Evolutionary conservation across 495 filamentous ascomycete species (phyloP).

Genomic region (Bryoglossum gracile): DNA sequence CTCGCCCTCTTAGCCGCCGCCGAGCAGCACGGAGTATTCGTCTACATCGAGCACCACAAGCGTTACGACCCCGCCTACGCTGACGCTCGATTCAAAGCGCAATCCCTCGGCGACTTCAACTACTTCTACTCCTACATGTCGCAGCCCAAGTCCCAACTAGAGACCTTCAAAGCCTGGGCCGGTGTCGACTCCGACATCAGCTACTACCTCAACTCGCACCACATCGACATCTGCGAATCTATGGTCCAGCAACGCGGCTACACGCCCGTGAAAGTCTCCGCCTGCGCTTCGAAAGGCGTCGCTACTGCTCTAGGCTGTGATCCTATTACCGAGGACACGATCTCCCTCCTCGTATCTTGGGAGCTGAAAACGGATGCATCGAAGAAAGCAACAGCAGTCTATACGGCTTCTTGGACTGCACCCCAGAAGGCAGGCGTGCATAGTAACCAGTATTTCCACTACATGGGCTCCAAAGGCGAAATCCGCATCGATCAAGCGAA

Average conservation of each 20-base stretch:
- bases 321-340: constrained; percentile 81
- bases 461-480: constrained; percentile 76
- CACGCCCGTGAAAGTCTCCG: constrained; percentile 70
- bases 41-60: constrained; percentile 96
- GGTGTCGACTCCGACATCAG: constrained; percentile 86
- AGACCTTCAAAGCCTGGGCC: constrained; percentile 96
- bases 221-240: constrained; percentile 81
- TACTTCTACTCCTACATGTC: constrained; percentile 98
- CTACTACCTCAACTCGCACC: constrained; percentile 92
- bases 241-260: constrained; percentile 71
- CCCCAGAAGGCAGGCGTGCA: constrained; percentile 88
- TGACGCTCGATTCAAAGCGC: constrained; percentile 71
- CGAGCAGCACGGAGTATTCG: constrained; percentile 71
- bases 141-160: constrained; percentile 85
- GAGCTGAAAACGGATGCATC: constrained; percentile 56
- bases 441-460: constrained; percentile 94
- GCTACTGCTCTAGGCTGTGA: constrained; percentile 63
- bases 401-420: constrained; percentile 91
- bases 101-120: constrained; percentile 81
- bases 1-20: constrained; percentile 63
- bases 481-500: constrained; percentile 89
- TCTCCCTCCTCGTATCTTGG: constrained; percentile 85
- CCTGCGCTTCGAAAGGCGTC: constrained; percentile 61
- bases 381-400: constrained; percentile 79
- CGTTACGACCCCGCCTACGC: constrained; percentile 89